These are phyloP conservation scores for Delphinella strobiligena DNA, from an alignment of 2,329 filamentous ascomycete species.

Conservation along the genomic window DNA sequence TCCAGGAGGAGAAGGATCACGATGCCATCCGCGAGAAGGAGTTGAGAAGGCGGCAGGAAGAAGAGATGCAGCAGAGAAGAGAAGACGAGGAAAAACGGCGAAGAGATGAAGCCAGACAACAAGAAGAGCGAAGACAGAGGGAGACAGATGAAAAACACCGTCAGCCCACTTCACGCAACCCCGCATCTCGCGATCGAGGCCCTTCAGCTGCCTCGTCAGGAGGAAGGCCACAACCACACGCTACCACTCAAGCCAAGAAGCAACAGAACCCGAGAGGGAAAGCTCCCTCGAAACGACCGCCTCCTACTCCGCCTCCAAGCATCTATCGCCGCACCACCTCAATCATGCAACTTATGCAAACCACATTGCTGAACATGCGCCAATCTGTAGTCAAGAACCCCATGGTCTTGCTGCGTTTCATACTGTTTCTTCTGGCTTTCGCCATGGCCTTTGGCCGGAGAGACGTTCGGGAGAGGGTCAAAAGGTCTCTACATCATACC, in stretches of 20 bases:
- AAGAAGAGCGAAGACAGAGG: slow-evolving; percentile 28
- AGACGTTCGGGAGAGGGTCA: slow-evolving; percentile 62
- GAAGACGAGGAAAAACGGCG: slow-evolving; percentile 24
- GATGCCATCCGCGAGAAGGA: slow-evolving; percentile 53
- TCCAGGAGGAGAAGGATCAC: slow-evolving; percentile 72
- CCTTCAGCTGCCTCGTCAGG: not conserved
- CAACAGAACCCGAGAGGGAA: slow-evolving; percentile 27
- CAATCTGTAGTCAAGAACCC: slow-evolving; percentile 43
- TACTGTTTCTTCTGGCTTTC: slow-evolving; percentile 72
- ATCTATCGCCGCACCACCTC: slow-evolving; percentile 31
- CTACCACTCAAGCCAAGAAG: not conserved
- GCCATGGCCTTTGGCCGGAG: slow-evolving; percentile 63
- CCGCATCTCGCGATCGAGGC: not conserved
- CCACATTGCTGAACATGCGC: slow-evolving; percentile 37
- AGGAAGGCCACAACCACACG: not conserved
- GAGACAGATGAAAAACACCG: slow-evolving; percentile 19
- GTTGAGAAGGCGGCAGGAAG: slow-evolving; percentile 48
- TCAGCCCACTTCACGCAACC: too few species aligned
- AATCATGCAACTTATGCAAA: slow-evolving; percentile 35
- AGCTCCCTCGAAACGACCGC: slow-evolving; percentile 1
- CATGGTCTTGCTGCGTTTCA: slow-evolving; percentile 44
- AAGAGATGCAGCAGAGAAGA: slow-evolving; percentile 33
- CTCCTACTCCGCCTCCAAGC: slow-evolving; percentile 20
- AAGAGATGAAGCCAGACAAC: slow-evolving; percentile 23
- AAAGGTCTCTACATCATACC: slow-evolving; percentile 52